Conservation (phyloP, 2,329 filamentous ascomycete species). For the Aureobasidium leucospermi region DNA sequence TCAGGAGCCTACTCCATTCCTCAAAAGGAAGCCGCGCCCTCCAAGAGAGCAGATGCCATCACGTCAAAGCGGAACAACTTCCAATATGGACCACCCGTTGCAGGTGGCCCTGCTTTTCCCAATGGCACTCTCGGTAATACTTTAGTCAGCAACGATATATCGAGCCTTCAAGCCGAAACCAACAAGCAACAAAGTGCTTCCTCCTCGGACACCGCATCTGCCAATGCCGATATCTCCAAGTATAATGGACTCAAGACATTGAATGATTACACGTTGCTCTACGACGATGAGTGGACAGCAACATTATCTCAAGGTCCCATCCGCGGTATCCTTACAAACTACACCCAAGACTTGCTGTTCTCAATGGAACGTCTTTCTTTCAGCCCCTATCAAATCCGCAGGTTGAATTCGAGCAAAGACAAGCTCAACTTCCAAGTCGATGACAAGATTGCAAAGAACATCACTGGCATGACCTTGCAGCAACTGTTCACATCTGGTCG, state of each 20-base stretch:
- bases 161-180: background rate
- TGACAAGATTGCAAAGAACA: background rate
- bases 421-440: conserved; percentile 3
- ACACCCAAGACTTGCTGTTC: background rate
- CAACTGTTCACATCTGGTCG: background rate
- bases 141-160: background rate
- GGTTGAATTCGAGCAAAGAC: background rate
- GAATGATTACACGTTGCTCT: background rate
- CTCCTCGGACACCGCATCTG: background rate
- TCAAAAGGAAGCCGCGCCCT: background rate
- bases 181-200: background rate
- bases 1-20: background rate
- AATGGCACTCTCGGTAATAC: background rate
- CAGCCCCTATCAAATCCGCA: background rate
- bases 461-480: background rate
- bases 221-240: background rate
- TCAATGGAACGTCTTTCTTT: conserved; percentile 1
- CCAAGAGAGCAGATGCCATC: background rate
- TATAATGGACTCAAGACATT: background rate
- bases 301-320: background rate
- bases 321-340: conserved; percentile 1
- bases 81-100: background rate
- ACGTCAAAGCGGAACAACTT: background rate
- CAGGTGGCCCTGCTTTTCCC: background rate
- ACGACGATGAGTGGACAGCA: background rate